Base-by-base conservation (phyloP, 768 basidiomycete species). In the Cystofilobasidium capitatum region DNA sequence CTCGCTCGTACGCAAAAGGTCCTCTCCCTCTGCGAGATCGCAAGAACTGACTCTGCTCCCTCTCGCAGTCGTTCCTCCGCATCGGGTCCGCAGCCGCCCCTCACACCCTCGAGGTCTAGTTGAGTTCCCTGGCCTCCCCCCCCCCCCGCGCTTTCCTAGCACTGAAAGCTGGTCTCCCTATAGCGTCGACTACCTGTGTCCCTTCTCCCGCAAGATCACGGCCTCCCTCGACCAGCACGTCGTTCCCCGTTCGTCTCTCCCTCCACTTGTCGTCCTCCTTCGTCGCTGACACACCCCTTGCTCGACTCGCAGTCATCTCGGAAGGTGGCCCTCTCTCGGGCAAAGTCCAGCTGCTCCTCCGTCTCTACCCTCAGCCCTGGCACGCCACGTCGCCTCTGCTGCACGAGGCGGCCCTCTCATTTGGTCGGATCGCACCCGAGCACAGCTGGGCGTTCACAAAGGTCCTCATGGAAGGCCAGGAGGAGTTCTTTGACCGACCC, bases 391-490 rank as follows among this genome's bases (percentile, higher is more conserved):
- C 88, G 0, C 88, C 85, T 0, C 81, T 86, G 61, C 83, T 84
- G 3, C 87, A 89, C 70, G 92, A 96, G 78, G 88, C 90, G 17
- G 85, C 82, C 14, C 79, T 94, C 12, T 89, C 91, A 7, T 89
- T 86, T 40, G 81, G 85, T 3, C 83, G 83, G 37, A 81, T 82
- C 24, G 83, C 88, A 0, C 90, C 91, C 0, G 81, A 83, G n/a
- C 79, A 83, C 26, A 93, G 88, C 77, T 91, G 90, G 89, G 71
- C 79, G 0, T 94, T 86, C 79, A 85, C 86, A 57, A 79, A 85
- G 29, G 80, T 79, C 13, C 88, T 89, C 73, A 66, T 69, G 26
- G 47, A 59, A 14, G 44, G 47, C 8, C 68, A 69, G 57, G 63
- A 64, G 42, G 49, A 31, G 2, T 69, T 51, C 62, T 69, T 69